These are phyloP conservation scores for Grosmannia huntii DNA, from an alignment of 2,329 filamentous ascomycete species.

Conservation along the genomic window DNA sequence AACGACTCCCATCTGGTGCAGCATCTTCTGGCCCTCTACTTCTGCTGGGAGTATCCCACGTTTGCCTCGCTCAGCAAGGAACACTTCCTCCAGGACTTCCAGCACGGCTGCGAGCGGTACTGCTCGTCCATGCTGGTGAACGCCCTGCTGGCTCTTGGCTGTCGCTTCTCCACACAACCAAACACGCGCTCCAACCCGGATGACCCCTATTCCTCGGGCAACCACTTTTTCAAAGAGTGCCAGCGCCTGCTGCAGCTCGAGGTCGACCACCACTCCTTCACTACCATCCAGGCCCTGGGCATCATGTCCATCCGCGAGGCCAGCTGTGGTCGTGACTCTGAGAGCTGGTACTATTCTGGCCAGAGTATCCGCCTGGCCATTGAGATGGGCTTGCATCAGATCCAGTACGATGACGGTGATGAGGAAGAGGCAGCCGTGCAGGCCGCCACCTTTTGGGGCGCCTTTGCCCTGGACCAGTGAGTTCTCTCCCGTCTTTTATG, in stretches of 20 bases:
- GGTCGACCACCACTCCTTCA: slow-evolving; percentile 46
- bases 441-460: slow-evolving; percentile 48
- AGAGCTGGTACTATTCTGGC: slow-evolving; percentile 60
- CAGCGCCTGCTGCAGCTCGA: slow-evolving; percentile 46
- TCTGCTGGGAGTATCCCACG: slow-evolving; percentile 65
- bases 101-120: slow-evolving; percentile 45
- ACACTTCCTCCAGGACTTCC: slow-evolving; percentile 55
- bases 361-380: slow-evolving; percentile 60
- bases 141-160: slow-evolving; percentile 51
- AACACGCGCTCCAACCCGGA: slow-evolving; percentile 48
- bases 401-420: slow-evolving; percentile 30
- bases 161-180: slow-evolving; percentile 53
- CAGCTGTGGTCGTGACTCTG: slow-evolving; percentile 58
- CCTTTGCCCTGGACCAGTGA: slow-evolving; percentile 51
- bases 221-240: slow-evolving; percentile 63
- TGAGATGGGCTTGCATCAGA: slow-evolving; percentile 55
- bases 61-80: slow-evolving; percentile 62
- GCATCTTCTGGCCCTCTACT: slow-evolving; percentile 54
- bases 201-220: slow-evolving; percentile 53
- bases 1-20: slow-evolving; percentile 44
- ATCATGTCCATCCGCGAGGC: slow-evolving; percentile 67
- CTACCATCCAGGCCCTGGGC: slow-evolving; percentile 61
- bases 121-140: slow-evolving; percentile 58
- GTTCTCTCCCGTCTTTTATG: slow-evolving; percentile 14
- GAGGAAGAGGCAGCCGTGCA: slow-evolving; percentile 46